These are phyloP conservation scores for Trichoderma citrinoviride DNA, from an alignment of 2,329 filamentous ascomycete genomes.

Conservation along the genomic window DNA sequence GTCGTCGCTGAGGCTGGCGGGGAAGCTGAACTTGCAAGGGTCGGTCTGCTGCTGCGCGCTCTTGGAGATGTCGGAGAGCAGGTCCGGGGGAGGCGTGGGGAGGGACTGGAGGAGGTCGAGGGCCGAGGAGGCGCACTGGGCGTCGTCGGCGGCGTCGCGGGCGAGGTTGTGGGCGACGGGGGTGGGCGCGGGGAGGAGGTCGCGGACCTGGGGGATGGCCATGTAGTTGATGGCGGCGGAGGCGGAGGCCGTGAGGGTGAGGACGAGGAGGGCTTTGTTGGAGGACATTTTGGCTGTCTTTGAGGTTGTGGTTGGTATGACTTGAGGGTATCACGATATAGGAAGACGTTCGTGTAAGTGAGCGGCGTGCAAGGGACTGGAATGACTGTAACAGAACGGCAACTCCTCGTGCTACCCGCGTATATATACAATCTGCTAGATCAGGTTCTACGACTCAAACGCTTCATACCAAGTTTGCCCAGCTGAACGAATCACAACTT, in stretches of 20 bases:
- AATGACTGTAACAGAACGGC: not conserved
- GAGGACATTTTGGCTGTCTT: slow-evolving; percentile 29
- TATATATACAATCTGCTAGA: no score
- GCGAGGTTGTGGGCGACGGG: not conserved
- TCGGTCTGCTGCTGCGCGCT: slow-evolving; percentile 29
- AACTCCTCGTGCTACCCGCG: not conserved
- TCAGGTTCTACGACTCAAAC: no score
- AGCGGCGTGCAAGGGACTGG: not conserved
- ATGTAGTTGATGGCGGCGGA: slow-evolving; percentile 31
- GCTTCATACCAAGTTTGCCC: not conserved
- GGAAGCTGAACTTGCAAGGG: slow-evolving; percentile 35
- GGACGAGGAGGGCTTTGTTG: slow-evolving; percentile 28
- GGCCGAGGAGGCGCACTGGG: slow-evolving; percentile 29
- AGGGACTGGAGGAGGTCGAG: slow-evolving; percentile 28
- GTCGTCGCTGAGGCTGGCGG: slow-evolving; percentile 33
- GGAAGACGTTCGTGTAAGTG: not conserved
- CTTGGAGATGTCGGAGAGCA: slow-evolving; percentile 29
- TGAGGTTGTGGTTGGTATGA: not conserved
- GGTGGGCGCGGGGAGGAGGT: slow-evolving; percentile 30
- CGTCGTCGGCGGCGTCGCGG: not conserved
- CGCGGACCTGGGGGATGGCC: slow-evolving; percentile 31
- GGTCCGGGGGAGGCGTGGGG: slow-evolving; percentile 34
- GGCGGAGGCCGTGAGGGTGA: slow-evolving; percentile 30
- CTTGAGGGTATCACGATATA: not conserved
- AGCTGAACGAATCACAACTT: not conserved